These are phyloP conservation scores for Collybia sordida DNA, from an alignment of 768 basidiomycete genomes.

Conservation along the genomic window DNA sequence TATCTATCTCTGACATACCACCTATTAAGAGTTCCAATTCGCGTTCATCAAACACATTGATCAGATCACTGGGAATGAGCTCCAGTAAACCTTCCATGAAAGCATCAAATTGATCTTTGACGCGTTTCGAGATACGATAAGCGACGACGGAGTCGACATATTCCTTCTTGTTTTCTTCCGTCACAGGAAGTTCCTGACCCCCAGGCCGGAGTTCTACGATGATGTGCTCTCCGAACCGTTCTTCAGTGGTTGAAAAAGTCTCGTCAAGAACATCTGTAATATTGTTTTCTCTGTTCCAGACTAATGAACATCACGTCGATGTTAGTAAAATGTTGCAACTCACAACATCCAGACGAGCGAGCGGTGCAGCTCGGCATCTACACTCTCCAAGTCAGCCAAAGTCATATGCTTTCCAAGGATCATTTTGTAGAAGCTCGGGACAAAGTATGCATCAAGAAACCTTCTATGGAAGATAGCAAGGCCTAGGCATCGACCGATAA, in stretches of 20 bases:
- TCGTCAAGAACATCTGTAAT: slow-evolving; percentile 76
- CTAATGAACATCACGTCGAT: neutral
- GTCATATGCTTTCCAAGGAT: slow-evolving; percentile 60
- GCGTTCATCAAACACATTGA: slow-evolving; percentile 89
- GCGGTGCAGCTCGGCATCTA: slow-evolving; percentile 67
- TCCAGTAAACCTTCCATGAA: slow-evolving; percentile 88
- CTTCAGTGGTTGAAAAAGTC: slow-evolving; percentile 69
- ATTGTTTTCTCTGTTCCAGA: slow-evolving; percentile 58
- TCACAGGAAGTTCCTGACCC: slow-evolving; percentile 62
- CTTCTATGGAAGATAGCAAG: slow-evolving; percentile 77
- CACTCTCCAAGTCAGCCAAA: slow-evolving; percentile 64
- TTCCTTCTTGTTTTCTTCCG: slow-evolving; percentile 75
- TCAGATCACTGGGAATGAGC: slow-evolving; percentile 77
- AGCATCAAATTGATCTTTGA: slow-evolving; percentile 81
- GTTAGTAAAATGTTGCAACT: slow-evolving; percentile 25
- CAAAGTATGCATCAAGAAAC: slow-evolving; percentile 80
- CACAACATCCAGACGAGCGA: slow-evolving; percentile 77
- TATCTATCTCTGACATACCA: slow-evolving; percentile 91
- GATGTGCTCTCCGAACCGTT: slow-evolving; percentile 72
- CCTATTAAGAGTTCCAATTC: slow-evolving; percentile 89
- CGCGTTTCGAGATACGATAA: slow-evolving; percentile 80
- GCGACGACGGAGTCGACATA: slow-evolving; percentile 78
- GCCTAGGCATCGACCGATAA: slow-evolving; percentile 73
- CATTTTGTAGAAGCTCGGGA: slow-evolving; percentile 81
- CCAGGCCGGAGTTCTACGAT: slow-evolving; percentile 64